phyloP scores from a whole-genome alignment of 129 eudicot species.

The Flaveria ramosissima region DNA sequence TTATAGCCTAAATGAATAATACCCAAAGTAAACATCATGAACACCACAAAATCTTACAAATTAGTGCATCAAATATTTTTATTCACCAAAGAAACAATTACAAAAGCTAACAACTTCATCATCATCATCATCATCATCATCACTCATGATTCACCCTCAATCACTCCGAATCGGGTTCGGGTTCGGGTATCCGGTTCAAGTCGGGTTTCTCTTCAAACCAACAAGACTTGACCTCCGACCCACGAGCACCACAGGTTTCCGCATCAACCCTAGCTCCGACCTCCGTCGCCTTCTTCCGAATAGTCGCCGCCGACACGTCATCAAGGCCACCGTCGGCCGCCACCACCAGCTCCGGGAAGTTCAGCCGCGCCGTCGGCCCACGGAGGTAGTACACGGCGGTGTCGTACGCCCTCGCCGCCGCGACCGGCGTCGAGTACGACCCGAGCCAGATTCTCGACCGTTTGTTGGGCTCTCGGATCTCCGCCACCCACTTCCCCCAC shows the following conservation, averaged over 20 bases:
- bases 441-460: constrained; percentile 90
- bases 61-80: background rate
- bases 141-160: constrained; percentile 42
- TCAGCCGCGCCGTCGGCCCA: constrained; percentile 75
- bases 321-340: constrained; percentile 26
- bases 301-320: constrained; percentile 71
- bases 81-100: background rate
- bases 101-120: background rate
- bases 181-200: constrained; percentile 73
- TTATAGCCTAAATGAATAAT: too few relatives aligned
- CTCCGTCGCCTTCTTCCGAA: constrained; percentile 75
- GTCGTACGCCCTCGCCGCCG: constrained; percentile 93
- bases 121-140: constrained; percentile 34
- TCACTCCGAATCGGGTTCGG: constrained; percentile 39
- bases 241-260: constrained; percentile 11
- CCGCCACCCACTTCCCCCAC: constrained; percentile 99
- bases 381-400: constrained; percentile 81
- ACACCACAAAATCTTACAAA: too few relatives aligned
- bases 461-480: constrained; percentile 82
- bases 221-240: constrained; percentile 37
- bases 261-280: constrained; percentile 90
- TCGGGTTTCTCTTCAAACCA: constrained; percentile 78
- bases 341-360: constrained; percentile 56
- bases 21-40: too few relatives aligned
- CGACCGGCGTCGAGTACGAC: constrained; percentile 77